Percentiles rank a stretch among this genome's conserved stretches.
phyloP scores from a whole-genome alignment of 805 yeast species.

The Cyberlindnera bimundalis region DNA sequence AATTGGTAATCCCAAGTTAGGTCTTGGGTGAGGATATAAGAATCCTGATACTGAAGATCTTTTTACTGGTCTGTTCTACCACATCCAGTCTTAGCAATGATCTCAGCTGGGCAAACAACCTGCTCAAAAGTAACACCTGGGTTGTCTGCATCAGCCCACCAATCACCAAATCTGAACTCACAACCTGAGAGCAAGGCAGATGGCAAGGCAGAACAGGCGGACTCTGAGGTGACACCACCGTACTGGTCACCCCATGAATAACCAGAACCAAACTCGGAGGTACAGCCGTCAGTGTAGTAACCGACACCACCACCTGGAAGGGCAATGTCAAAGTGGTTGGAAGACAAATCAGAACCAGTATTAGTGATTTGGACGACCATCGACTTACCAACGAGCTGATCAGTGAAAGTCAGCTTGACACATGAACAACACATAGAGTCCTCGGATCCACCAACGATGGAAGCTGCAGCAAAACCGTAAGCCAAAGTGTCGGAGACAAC shows the following conservation, averaged over 20 bases:
- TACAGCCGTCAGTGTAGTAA: conserved; percentile 11
- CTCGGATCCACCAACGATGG: conserved; percentile 12
- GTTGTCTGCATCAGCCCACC: conserved; percentile 17
- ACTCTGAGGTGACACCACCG: conserved; percentile 14
- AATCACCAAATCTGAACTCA: conserved; percentile 16
- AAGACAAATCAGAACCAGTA: conserved; percentile 13
- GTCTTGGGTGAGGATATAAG: no score
- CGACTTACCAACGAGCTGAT: conserved; percentile 11
- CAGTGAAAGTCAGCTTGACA: conserved; percentile 15
- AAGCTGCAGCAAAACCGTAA: conserved; percentile 18
- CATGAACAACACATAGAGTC: conserved; percentile 16
- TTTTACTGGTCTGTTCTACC: conserved; percentile 14
- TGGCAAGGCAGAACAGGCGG: conserved; percentile 10
- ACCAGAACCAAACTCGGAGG: conserved; percentile 13
- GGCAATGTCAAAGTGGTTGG: conserved; percentile 17
- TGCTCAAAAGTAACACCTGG: conserved; percentile 17
- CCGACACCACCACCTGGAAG: conserved; percentile 18
- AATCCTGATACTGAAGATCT: no score
- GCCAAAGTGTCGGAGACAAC: conserved; percentile 13
- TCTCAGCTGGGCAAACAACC: conserved; percentile 16
- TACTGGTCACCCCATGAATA: conserved; percentile 14
- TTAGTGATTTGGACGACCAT: conserved; percentile 16
- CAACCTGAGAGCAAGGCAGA: conserved; percentile 10
- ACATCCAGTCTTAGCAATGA: conserved; percentile 14
- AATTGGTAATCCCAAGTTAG: no score